phyloP scores from a whole-genome alignment of 2,329 filamentous ascomycete species.

The Colletotrichum sp. region DNA sequence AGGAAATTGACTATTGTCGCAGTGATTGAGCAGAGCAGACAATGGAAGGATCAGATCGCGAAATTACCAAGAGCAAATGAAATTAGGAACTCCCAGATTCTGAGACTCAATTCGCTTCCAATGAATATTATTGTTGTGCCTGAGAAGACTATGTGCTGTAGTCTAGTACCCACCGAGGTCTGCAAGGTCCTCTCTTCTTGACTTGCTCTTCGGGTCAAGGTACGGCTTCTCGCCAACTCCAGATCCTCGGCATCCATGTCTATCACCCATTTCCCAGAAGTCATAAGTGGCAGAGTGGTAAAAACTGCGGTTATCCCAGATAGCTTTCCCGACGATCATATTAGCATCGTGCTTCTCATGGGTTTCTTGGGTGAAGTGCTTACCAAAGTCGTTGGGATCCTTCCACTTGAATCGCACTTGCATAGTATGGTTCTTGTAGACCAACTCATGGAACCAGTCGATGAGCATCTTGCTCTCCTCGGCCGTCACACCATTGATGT shows the following conservation, averaged over 20 bases:
- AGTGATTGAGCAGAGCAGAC: background rate
- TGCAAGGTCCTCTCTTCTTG: constrained; percentile 40
- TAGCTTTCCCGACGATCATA: constrained; percentile 38
- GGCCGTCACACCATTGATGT: constrained; percentile 57
- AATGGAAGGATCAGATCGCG: background rate
- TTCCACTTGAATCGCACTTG: constrained; percentile 60
- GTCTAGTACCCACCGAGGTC: background rate
- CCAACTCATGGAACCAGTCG: constrained; percentile 48
- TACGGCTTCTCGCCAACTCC: constrained; percentile 47
- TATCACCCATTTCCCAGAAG: constrained; percentile 52
- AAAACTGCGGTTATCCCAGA: constrained; percentile 68
- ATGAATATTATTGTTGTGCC: background rate
- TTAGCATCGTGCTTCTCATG: background rate
- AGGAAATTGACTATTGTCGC: rapidly evolving
- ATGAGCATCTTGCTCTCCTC: constrained; percentile 58
- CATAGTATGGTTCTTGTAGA: constrained; percentile 59
- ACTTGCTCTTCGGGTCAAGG: constrained; percentile 38
- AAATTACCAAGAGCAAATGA: rapidly evolving
- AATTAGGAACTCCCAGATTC: background rate
- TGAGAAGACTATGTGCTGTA: too few species aligned
- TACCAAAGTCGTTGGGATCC: constrained; percentile 47
- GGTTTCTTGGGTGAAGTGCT: constrained; percentile 23
- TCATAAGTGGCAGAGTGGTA: constrained; percentile 64
- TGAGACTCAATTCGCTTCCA: background rate
- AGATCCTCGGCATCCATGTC: constrained; percentile 43